A percentile compares a stretch with the other conserved stretches of the same genome.
These are phyloP conservation scores for Rauvolfia tetraphylla DNA, from an alignment of 257 asterid species.

Conservation along the genomic window DNA sequence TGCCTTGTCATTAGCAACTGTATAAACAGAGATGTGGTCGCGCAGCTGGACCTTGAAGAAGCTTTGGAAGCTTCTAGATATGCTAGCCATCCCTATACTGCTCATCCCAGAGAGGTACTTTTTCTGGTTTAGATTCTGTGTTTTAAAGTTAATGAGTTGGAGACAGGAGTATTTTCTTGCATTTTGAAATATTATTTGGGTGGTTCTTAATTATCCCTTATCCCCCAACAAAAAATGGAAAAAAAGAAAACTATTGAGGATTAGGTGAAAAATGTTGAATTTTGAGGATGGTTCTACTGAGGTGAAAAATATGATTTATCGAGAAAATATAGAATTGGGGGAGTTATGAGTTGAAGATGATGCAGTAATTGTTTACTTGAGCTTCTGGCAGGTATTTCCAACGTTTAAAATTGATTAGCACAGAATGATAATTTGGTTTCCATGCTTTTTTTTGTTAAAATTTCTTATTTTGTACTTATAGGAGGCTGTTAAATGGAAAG, in stretches of 20 bases:
- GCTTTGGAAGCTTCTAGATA: slow-evolving; percentile 93
- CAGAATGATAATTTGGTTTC: not conserved
- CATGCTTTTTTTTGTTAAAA: not conserved
- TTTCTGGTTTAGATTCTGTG: not conserved
- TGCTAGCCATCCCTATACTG: slow-evolving; percentile 82
- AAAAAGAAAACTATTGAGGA: not conserved
- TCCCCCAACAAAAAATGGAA: not conserved
- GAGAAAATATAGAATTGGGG: not conserved
- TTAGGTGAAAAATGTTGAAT: not conserved
- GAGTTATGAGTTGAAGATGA: not conserved
- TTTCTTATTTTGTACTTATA: not conserved
- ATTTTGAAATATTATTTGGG: not conserved
- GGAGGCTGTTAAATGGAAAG: not conserved
- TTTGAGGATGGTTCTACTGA: not conserved
- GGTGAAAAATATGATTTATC: not conserved
- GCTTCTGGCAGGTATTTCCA: not conserved
- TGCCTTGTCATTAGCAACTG: slow-evolving; percentile 80
- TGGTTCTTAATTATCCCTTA: not conserved
- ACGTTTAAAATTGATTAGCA: not conserved
- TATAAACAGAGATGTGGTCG: slow-evolving; percentile 62
- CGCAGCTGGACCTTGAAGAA: slow-evolving; percentile 86
- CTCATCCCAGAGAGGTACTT: slow-evolving; percentile 91
- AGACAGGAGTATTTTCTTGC: not conserved
- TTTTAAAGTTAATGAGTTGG: not conserved
- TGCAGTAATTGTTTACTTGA: not conserved